Evolutionary conservation across 176 grass and related monocot species (phyloP), one percentile per base, ranked within the genome.

Genomic region (Zea luxurians): DNA sequence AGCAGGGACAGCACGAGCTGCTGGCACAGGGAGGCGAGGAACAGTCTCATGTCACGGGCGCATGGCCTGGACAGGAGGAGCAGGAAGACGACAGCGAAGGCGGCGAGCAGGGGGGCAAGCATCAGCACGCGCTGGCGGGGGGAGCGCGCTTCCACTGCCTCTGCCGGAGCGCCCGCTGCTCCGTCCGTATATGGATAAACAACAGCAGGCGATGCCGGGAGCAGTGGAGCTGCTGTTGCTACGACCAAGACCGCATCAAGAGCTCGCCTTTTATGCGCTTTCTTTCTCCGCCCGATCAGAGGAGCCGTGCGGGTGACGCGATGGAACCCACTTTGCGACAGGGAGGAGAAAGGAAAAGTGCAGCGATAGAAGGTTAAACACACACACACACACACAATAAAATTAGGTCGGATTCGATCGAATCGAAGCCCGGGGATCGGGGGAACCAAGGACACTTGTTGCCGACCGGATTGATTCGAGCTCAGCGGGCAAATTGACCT

Each of bases 61-160:
- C 93, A 92, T 90, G 75, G 75, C 79, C 88, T 92, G 16, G 93
- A 90, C 62, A 97, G 18, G 46, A 97, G 71, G 46, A 92, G 55
- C 50, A 89, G 68, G 50, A 68, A 85, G 82, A 89, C 75, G 68
- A 83, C 80, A 58, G 81, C 81, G 77, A 93, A 87, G 69, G 96
- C 83, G 48, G 89, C 79, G 35, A 89, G 64, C 70, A 95, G 83
- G 83, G 83, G 83, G 83, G 83, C 82, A 75, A 95, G 86, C 96
- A 99, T 99, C 63, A 90, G 78, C 59, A 57, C 70, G 17, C 13
- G 75, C 75, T 35, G 27, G 66, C 36, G 63, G 77, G 40, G 41
- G 41, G 58, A 71, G 27, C 13, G 46, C 61, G 62, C 48, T 13
- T 46, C 48, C 6, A 45, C 41, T n/a, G 64, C 53, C 13, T 48